These are phyloP conservation scores for Pholiota conissans DNA, from an alignment of 768 basidiomycete genomes.

Conservation along the genomic window DNA sequence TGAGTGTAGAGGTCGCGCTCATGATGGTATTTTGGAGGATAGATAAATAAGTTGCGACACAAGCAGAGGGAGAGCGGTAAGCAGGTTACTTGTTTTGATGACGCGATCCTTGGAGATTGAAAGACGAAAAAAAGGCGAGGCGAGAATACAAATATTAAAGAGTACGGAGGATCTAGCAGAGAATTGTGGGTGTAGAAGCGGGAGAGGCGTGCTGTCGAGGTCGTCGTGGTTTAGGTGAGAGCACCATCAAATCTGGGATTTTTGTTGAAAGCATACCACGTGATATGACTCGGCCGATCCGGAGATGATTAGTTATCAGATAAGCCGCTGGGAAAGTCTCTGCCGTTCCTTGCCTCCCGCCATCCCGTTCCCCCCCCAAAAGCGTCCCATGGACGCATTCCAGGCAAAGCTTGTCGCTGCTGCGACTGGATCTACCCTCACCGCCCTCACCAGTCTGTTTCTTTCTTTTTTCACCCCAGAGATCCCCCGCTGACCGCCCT, in stretches of 20 bases:
- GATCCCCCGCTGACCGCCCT: slow-evolving; percentile 9
- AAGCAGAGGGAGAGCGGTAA: slow-evolving; percentile 10
- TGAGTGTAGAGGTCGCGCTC: slow-evolving; percentile 50
- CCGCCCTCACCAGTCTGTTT: slow-evolving; percentile 75
- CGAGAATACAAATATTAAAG: slow-evolving; percentile 18
- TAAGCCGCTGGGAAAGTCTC: slow-evolving; percentile 18
- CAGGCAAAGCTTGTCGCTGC: slow-evolving; percentile 81
- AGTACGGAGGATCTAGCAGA: slow-evolving; percentile 5
- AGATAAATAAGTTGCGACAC: slow-evolving; percentile 10
- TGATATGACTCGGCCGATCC: slow-evolving; percentile 6
- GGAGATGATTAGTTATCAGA: slow-evolving; percentile 33
- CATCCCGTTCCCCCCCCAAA: slow-evolving; percentile 8
- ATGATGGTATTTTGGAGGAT: slow-evolving; percentile 26
- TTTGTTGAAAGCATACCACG: slow-evolving; percentile 22
- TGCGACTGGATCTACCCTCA: slow-evolving; percentile 76
- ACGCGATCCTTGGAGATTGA: slow-evolving; percentile 5
- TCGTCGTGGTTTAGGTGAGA: slow-evolving; percentile 28
- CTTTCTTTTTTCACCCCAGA: background rate
- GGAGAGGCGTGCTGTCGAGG: slow-evolving; percentile 9
- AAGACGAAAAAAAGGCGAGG: slow-evolving; percentile 10
- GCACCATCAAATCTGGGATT: slow-evolving; percentile 18
- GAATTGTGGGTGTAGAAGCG: background rate
- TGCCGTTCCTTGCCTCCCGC: slow-evolving; percentile 7
- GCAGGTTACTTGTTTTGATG: slow-evolving; percentile 2
- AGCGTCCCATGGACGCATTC: slow-evolving; percentile 63